These are phyloP conservation scores for Gastrolobium bilobum DNA, from an alignment of 306 rosid genomes.

Conservation along the genomic window DNA sequence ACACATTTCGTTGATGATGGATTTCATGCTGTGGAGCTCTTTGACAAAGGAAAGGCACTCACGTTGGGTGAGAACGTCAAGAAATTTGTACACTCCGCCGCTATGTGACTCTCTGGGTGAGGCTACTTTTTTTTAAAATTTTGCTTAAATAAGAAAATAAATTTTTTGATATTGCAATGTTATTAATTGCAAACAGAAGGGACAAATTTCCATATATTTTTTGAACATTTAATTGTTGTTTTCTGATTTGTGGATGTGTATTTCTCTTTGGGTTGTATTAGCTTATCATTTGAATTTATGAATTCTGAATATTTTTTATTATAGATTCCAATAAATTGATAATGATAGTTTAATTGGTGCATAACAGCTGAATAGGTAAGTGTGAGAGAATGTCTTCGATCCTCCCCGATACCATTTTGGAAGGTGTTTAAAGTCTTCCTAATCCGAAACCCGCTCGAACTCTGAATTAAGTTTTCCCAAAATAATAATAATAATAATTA, in stretches of 20 bases:
- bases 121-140: neutral
- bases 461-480: no score
- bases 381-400: no score
- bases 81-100: constrained; percentile 46
- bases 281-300: neutral
- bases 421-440: no score
- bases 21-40: constrained; percentile 72
- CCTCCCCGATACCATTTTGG: no score
- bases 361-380: no score
- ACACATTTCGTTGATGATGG: constrained; percentile 58
- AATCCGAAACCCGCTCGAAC: no score
- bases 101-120: neutral
- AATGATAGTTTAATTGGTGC: no score
- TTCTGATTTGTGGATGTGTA: neutral
- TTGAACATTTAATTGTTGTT: neutral
- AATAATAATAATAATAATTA: no score
- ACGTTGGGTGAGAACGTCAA: constrained; percentile 31
- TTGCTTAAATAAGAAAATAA: neutral
- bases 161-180: neutral
- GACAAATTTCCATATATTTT: neutral
- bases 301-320: no score
- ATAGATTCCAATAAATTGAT: no score
- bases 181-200: no score
- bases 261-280: neutral
- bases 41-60: constrained; percentile 54